Conservation (phyloP, 2,329 filamentous ascomycete species). For the Monosporascus sp. region DNA sequence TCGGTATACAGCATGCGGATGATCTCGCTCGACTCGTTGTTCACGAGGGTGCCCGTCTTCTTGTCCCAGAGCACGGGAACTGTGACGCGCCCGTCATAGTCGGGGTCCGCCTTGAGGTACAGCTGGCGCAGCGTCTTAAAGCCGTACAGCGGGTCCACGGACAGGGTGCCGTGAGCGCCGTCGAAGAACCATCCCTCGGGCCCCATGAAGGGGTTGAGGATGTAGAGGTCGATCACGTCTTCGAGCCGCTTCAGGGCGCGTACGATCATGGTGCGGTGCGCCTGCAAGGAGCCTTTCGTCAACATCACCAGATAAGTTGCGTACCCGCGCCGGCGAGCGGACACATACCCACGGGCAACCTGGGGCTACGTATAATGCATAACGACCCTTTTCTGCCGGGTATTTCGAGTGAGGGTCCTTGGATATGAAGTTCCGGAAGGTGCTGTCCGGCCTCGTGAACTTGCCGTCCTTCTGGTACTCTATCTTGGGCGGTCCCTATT, state of each 20-base stretch:
- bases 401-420: conserved; percentile 44
- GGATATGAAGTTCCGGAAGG: conserved; percentile 52
- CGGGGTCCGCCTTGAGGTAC: conserved; percentile 62
- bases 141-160: conserved; percentile 56
- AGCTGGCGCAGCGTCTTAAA: conserved; percentile 64
- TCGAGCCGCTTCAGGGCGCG: conserved; percentile 69
- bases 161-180: conserved; percentile 40
- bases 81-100: conserved; percentile 66
- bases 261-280: conserved; percentile 68
- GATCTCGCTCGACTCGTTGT: conserved; percentile 79
- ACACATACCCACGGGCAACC: conserved; percentile 57
- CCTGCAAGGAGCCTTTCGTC: conserved; percentile 29
- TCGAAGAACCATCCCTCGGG: conserved; percentile 50
- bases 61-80: conserved; percentile 70
- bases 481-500: conserved; percentile 4
- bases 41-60: conserved; percentile 65
- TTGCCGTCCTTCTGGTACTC: conserved; percentile 38
- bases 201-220: conserved; percentile 61
- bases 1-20: conserved; percentile 76
- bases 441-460: conserved; percentile 46
- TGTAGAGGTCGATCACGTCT: conserved; percentile 61
- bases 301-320: neutral
- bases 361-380: conserved; percentile 55
- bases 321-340: neutral
- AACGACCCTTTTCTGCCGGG: conserved; percentile 53